Conservation (phyloP, 306 rosid genomes). For the Vigna hirtella region DNA sequence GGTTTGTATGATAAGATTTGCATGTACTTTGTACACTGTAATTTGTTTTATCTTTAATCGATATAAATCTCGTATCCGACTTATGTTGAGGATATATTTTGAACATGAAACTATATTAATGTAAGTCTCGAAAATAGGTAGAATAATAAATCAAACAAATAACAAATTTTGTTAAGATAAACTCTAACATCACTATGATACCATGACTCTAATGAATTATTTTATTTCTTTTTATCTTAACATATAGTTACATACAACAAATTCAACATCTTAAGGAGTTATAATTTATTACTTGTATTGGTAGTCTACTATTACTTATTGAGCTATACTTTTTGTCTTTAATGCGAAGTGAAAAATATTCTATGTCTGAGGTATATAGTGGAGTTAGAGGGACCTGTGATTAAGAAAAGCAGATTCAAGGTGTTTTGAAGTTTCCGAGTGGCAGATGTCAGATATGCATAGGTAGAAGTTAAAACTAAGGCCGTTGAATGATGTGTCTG, state of each 20-base stretch:
- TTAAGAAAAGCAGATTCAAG: neutral
- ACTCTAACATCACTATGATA: too few species aligned
- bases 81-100: too few species aligned
- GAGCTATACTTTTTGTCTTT: neutral
- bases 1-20: too few species aligned
- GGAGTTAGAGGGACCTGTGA: neutral
- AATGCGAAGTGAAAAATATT: neutral
- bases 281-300: neutral
- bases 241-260: neutral
- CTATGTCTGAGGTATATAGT: neutral
- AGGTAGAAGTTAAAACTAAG: neutral
- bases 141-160: too few species aligned
- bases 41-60: too few species aligned
- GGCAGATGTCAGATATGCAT: neutral
- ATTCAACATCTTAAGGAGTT: neutral
- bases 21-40: too few species aligned
- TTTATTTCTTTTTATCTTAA: too few species aligned
- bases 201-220: too few species aligned
- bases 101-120: too few species aligned
- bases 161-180: too few species aligned
- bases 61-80: too few species aligned
- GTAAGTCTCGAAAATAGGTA: too few species aligned
- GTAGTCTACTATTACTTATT: neutral
- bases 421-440: neutral
- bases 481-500: constrained; percentile 2